A percentile compares a stretch with the other conserved stretches of the same genome.
Conservation (phyloP, 768 basidiomycete genomes). For the Rhodotorula diobovata region DNA sequence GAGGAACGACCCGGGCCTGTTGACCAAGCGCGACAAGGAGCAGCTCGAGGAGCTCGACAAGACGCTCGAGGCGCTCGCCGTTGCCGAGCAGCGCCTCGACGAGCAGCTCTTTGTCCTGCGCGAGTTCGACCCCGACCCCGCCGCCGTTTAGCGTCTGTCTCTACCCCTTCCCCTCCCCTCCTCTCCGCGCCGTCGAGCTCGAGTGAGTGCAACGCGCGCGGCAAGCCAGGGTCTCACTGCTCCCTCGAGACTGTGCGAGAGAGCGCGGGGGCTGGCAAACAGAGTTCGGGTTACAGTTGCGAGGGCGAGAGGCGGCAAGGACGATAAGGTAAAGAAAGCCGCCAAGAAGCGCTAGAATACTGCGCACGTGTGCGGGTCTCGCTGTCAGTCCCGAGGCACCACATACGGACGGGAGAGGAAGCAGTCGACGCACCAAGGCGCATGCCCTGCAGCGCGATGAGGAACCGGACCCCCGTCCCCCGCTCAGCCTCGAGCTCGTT, state of each 20-base stretch:
- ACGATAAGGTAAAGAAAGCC: too few relatives aligned
- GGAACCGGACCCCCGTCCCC: slow-evolving; percentile 65
- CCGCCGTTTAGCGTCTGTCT: background rate
- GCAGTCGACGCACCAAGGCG: slow-evolving; percentile 61
- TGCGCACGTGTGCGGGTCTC: background rate
- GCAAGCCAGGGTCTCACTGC: too few relatives aligned
- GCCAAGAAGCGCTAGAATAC: too few relatives aligned
- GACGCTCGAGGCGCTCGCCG: slow-evolving; percentile 66
- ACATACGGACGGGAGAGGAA: background rate
- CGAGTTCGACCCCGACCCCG: slow-evolving; percentile 51
- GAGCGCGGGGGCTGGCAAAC: too few relatives aligned
- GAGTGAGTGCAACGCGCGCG: too few relatives aligned
- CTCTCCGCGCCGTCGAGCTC: too few relatives aligned
- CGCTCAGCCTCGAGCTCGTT: slow-evolving; percentile 58
- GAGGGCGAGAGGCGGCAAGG: too few relatives aligned
- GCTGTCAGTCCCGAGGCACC: background rate
- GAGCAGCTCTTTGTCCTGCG: slow-evolving; percentile 82
- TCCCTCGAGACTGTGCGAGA: too few relatives aligned
- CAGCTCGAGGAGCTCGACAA: slow-evolving; percentile 67
- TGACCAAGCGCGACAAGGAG: slow-evolving; percentile 72
- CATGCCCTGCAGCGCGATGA: slow-evolving; percentile 74
- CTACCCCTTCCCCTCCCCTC: background rate
- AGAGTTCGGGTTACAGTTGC: too few relatives aligned
- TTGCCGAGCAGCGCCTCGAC: slow-evolving; percentile 80
- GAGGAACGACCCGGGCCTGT: slow-evolving; percentile 59